phyloP scores from a whole-genome alignment of 441 rosid genomes.

The Gossypium gossypioides region DNA sequence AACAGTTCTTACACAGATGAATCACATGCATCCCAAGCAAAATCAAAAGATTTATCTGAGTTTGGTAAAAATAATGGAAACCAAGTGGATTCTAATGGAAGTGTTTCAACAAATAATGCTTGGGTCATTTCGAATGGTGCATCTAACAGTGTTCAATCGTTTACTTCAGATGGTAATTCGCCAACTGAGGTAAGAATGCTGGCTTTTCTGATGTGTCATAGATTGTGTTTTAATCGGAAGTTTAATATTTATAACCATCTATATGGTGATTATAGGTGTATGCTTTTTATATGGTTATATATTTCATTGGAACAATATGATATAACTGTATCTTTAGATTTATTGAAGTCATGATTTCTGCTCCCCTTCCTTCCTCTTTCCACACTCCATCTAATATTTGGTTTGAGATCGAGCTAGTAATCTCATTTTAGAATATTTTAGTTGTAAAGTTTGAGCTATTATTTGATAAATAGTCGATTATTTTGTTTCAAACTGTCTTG shows the following conservation, averaged over 20 bases:
- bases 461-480: background rate
- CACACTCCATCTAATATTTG: background rate
- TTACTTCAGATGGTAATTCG: slow-evolving; percentile 36
- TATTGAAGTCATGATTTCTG: background rate
- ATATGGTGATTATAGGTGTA: background rate
- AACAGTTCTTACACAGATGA: slow-evolving; percentile 48
- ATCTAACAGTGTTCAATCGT: slow-evolving; percentile 34
- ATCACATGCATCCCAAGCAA: slow-evolving; percentile 36
- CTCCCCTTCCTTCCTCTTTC: background rate
- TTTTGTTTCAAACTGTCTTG: background rate
- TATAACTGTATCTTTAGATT: background rate
- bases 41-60: slow-evolving; percentile 42
- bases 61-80: slow-evolving; percentile 45
- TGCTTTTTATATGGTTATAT: background rate
- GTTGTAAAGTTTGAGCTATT: background rate
- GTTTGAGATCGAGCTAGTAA: background rate
- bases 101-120: slow-evolving; percentile 23
- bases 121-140: slow-evolving; percentile 39
- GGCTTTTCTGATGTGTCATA: background rate
- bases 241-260: background rate
- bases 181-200: slow-evolving; percentile 42
- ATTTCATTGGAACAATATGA: background rate
- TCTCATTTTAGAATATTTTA: background rate
- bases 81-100: slow-evolving; percentile 46
- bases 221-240: background rate